phyloP scores from a whole-genome alignment of 192 early-diverging fungal genomes.

The Haplosporangium gracile region DNA sequence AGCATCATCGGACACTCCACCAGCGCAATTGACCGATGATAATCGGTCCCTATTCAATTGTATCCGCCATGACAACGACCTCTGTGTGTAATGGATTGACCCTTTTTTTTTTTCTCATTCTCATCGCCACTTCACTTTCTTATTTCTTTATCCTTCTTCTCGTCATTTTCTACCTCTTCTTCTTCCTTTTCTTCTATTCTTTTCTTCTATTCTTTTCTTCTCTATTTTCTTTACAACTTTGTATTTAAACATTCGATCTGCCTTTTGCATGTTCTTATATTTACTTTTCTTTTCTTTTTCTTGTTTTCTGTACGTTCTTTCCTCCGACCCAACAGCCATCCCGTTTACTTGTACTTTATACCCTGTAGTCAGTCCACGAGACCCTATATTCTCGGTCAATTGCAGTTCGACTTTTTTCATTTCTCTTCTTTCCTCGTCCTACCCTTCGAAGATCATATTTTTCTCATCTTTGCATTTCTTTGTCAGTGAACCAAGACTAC shows the following conservation, averaged over 20 bases:
- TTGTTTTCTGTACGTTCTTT: not conserved
- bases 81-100: not conserved
- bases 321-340: not conserved
- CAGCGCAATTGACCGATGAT: slow-evolving; percentile 16
- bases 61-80: not conserved
- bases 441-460: too few species aligned
- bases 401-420: too few species aligned
- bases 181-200: not conserved
- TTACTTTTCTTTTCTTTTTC: not conserved
- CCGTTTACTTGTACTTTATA: too few species aligned
- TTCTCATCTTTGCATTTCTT: too few species aligned
- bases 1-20: slow-evolving; percentile 19
- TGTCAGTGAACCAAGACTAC: too few species aligned
- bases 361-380: too few species aligned
- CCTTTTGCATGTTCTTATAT: not conserved
- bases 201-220: too few species aligned
- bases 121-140: not conserved
- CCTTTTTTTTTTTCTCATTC: not conserved
- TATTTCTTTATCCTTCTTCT: not conserved
- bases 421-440: too few species aligned
- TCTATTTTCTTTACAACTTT: not conserved
- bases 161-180: not conserved
- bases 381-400: too few species aligned
- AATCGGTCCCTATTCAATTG: not conserved
- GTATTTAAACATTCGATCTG: slow-evolving; percentile 1